These are phyloP conservation scores for Claviceps cyperi DNA, from an alignment of 2,329 filamentous ascomycete genomes.

Conservation along the genomic window DNA sequence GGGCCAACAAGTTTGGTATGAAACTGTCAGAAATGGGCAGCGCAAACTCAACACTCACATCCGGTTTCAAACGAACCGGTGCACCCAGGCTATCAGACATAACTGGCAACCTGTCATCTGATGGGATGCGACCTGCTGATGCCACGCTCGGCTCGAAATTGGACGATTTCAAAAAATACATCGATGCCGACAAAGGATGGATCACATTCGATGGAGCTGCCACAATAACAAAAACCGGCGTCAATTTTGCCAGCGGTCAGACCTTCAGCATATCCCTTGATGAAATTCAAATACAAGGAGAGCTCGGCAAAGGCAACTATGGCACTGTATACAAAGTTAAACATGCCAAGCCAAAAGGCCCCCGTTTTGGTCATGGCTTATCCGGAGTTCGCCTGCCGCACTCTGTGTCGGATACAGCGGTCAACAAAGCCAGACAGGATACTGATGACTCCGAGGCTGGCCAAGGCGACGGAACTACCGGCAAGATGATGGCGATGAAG, in stretches of 20 bases:
- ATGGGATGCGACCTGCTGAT: constrained; percentile 18
- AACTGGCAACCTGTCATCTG: constrained; percentile 10
- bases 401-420: constrained; percentile 21
- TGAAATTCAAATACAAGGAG: constrained; percentile 83
- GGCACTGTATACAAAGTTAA: constrained; percentile 95
- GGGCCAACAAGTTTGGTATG: constrained; percentile 38
- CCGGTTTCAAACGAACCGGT: constrained; percentile 16
- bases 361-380: constrained; percentile 45
- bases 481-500: constrained; percentile 96
- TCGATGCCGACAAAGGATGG: constrained; percentile 83
- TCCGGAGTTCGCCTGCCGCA: constrained; percentile 28
- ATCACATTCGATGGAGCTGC: constrained; percentile 90
- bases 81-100: constrained; percentile 32
- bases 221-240: constrained; percentile 72
- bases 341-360: constrained; percentile 53
- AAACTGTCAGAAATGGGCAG: constrained; percentile 40
- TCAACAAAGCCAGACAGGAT: constrained; percentile 14
- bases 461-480: constrained; percentile 37
- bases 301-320: constrained; percentile 95
- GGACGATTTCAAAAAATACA: constrained; percentile 57
- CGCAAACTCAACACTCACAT: constrained; percentile 12
- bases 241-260: constrained; percentile 81
- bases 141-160: constrained; percentile 32
- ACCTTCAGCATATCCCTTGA: constrained; percentile 91
- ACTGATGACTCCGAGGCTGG: constrained; percentile 16